A percentile compares a stretch with the other conserved stretches of the same genome.
Conservation (phyloP, 2,329 filamentous ascomycete species). For the Cadophora sp. region DNA sequence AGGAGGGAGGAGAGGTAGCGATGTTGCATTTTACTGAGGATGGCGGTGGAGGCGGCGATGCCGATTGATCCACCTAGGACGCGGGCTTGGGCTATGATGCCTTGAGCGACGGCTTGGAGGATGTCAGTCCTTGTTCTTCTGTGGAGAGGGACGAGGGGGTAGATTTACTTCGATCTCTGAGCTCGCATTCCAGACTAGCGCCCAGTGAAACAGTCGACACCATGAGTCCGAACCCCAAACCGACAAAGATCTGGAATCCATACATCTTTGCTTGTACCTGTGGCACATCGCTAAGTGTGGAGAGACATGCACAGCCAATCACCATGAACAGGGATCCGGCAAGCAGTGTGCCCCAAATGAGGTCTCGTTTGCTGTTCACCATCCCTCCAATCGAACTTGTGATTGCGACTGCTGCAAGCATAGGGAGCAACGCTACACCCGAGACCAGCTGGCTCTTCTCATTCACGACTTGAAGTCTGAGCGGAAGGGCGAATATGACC, state of each 20-base stretch:
- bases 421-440: conserved; percentile 63
- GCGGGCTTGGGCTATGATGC: conserved; percentile 64
- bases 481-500: conserved; percentile 63
- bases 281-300: conserved; percentile 40
- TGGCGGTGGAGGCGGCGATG: conserved; percentile 62
- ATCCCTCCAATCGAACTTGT: conserved; percentile 62
- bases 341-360: conserved; percentile 58
- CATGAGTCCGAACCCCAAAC: conserved; percentile 61
- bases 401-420: conserved; percentile 62
- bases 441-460: conserved; percentile 58
- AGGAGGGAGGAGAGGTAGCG: conserved; percentile 21
- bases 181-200: conserved; percentile 58
- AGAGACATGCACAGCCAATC: conserved; percentile 58
- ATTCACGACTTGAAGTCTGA: conserved; percentile 66
- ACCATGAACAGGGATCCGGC: conserved; percentile 58
- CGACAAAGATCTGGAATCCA: conserved; percentile 62
- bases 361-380: conserved; percentile 59
- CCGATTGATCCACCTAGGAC: conserved; percentile 66
- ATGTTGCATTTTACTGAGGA: conserved; percentile 48
- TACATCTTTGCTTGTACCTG: conserved; percentile 45
- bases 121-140: background rate
- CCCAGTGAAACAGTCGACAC: conserved; percentile 51
- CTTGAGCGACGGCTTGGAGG: conserved; percentile 59
- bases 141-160: background rate
- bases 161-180: conserved; percentile 45